These are phyloP conservation scores for Pichia sp. DNA, from an alignment of 1,139 yeast species.

Conservation along the genomic window DNA sequence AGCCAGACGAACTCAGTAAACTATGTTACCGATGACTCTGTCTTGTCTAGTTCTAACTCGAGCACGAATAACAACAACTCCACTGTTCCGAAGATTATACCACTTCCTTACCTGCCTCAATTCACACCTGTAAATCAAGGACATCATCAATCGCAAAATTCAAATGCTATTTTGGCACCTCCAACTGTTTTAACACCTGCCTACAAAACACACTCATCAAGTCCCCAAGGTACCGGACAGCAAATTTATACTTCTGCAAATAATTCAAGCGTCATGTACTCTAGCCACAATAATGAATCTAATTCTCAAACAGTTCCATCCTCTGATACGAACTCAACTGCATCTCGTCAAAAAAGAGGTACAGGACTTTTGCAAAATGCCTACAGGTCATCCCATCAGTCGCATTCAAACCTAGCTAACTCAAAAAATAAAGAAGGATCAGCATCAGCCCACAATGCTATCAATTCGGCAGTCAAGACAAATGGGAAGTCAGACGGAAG, in stretches of 20 bases:
- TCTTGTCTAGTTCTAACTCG: background rate
- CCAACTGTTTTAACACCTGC: slow-evolving; percentile 13
- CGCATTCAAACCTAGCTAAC: background rate
- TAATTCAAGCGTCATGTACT: slow-evolving; percentile 1
- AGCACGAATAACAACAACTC: background rate
- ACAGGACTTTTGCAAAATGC: slow-evolving; percentile 13
- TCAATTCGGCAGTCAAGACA: background rate
- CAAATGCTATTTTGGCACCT: slow-evolving; percentile 2
- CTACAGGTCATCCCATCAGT: slow-evolving; percentile 8
- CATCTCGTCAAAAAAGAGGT: background rate
- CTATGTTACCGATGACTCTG: slow-evolving; percentile 2
- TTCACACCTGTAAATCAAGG: slow-evolving; percentile 4
- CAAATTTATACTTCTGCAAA: background rate
- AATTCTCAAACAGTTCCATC: background rate
- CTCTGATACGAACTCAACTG: background rate
- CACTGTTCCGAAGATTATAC: background rate
- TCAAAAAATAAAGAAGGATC: background rate
- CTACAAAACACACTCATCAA: slow-evolving; percentile 4
- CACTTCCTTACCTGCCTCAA: slow-evolving; percentile 5
- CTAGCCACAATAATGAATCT: slow-evolving; percentile 1
- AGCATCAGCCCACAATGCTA: background rate
- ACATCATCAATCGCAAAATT: background rate
- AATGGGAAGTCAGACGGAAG: background rate
- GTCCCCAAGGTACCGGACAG: slow-evolving; percentile 1
- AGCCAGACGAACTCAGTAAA: slow-evolving; percentile 6